Conservation (phyloP, 768 basidiomycete species). For the Collybiopsis confluens region DNA sequence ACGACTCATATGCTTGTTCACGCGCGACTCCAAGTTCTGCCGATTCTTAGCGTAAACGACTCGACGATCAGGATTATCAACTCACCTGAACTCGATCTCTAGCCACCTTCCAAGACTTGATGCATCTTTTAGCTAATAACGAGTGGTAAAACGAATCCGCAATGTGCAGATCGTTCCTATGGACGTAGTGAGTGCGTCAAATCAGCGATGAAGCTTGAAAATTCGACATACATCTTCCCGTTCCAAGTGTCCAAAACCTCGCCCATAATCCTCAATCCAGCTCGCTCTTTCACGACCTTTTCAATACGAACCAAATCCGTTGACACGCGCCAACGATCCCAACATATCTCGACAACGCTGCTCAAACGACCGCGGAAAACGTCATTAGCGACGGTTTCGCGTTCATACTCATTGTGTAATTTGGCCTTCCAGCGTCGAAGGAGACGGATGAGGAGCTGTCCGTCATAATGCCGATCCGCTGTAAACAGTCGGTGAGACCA, state of each 20-base stretch:
- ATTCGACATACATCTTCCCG: constrained; percentile 36
- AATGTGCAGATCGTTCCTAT: constrained; percentile 38
- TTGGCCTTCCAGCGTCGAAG: constrained; percentile 52
- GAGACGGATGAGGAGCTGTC: constrained; percentile 37
- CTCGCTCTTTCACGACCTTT: constrained; percentile 36
- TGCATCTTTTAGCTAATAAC: constrained; percentile 37
- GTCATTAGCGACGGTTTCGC: constrained; percentile 49
- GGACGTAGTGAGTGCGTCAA: background rate
- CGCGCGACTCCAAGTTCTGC: constrained; percentile 54
- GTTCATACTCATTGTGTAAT: constrained; percentile 33
- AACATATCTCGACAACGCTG: constrained; percentile 35
- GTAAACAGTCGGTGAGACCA: constrained; percentile 48
- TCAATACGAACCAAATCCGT: constrained; percentile 42
- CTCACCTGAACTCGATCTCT: constrained; percentile 47
- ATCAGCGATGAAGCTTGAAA: background rate
- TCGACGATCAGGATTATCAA: constrained; percentile 6
- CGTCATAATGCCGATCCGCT: constrained; percentile 47
- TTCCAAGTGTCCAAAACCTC: constrained; percentile 55
- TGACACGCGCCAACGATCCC: constrained; percentile 55
- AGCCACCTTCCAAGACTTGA: constrained; percentile 55
- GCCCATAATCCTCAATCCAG: constrained; percentile 45
- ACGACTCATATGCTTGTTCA: constrained; percentile 49
- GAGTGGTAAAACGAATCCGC: constrained; percentile 41
- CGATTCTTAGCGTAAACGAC: background rate
- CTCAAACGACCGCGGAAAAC: constrained; percentile 35